Evolutionary conservation across 75 land plant genomes (phyloP), one percentile per base, ranked within the genome.

Genomic region (Pinus tabuliformis): DNA sequence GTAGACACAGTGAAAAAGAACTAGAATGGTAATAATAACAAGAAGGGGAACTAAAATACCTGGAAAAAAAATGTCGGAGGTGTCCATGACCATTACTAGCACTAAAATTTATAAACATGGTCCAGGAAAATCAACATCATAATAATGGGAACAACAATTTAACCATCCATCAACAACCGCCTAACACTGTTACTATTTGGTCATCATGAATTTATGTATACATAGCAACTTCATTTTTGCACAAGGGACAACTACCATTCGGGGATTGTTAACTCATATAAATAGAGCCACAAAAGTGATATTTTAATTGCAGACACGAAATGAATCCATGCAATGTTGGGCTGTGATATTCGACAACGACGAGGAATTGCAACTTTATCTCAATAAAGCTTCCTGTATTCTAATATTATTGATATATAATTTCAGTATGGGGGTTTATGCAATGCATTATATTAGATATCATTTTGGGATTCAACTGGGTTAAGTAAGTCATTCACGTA

Each of bases 301-400:
- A 14, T 62, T 62, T 28, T 42, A 18, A 33, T 17, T 17, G 3
- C 39, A 30, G 56, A 45, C 22, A 22, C 14, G 73, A 37, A 71
- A n/a, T 28, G 57, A 71, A 71, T 71, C 73, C 73, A 71, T 71
- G 73, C 73, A 71, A 71, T 57, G 73, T 71, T 71, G 73, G 54
- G 54, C 13, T 12, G 54, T 49, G 54, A 26, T 26, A 26, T 26
- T 26, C 0, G 26, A 26, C 26, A 26, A 26, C 26, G 26, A 0
- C 0, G 26, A 26, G 26, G 26, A 26, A 26, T 26, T 26, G 26
- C 0, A 26, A 0, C 26, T 26, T 26, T 26, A 0, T 26, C 26
- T 26, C 26, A 26, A 26, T 26, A 26, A 26, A 26, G 26, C 26
- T 26, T 26, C 26, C 0, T 26, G 26, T 0, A 26, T 26, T 26